Base-by-base conservation (phyloP, 2,329 filamentous ascomycete genomes). In the Apiospora aurea region DNA sequence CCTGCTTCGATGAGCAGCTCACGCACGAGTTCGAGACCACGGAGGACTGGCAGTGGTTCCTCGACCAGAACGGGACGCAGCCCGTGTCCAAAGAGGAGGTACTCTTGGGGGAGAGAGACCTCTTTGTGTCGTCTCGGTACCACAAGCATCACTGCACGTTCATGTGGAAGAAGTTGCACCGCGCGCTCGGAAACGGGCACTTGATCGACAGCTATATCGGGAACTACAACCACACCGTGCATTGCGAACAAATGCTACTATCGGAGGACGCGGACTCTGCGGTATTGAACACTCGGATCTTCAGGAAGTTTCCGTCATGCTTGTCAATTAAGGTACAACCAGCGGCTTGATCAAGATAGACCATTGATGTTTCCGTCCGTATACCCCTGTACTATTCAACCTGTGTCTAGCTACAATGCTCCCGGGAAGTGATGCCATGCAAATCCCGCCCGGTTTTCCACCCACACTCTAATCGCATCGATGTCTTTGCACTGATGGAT, bases 1-100 rank as follows among this genome's bases (percentile, higher is more conserved):
- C 72, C 13, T 80, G 78, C 73, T 79, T 74, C 70, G 77, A 79
- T 71, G 69, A 16, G 7, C 73, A 75, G 21, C 69, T 79, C 1
- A 71, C 75, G 61, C 69, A 72, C 5, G 69, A 73, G 7, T 78
- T 79, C 66, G 72, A 71, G n/a, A 26, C 34, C 26, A 14, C 5
- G 10, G 51, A 41, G 21, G 21, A 47, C 14, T 70, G 57, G 74
- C 34, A 74, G 29, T 76, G 70, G 64, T 75, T 71, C 49, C 41
- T 64, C 16, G 73, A 74, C 69, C 71, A 66, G 69, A 71, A 74
- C 24, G 34, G 71, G 13, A 75, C 71, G 16, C 21, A 53, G 53
- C 70, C 71, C 6, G 26, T 76, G 64, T 66, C 49, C 51, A 71
- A 67, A 26, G 72, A 73, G 4, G 49, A 75, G 21, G 67, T 75